Percentiles rank a stretch among this genome's conserved stretches.
phyloP scores from a whole-genome alignment of 169 alveolate species.

The Plasmodium yoelii region DNA sequence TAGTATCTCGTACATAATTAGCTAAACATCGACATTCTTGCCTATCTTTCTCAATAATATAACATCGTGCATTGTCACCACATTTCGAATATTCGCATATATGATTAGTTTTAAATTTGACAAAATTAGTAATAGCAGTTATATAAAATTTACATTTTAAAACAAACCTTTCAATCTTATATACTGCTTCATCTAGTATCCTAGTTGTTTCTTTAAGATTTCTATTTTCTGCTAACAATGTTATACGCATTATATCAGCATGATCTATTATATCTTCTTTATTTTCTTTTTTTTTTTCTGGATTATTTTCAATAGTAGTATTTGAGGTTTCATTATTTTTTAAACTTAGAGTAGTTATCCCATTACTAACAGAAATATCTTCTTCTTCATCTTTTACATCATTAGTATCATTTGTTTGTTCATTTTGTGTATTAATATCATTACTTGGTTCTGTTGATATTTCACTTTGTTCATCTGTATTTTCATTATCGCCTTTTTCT shows the following conservation, averaged over 20 bases:
- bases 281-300: background rate
- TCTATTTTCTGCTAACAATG: conserved; percentile 15
- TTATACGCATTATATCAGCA: conserved; percentile 14
- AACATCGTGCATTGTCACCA: conserved; percentile 74
- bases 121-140: conserved; percentile 25
- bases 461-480: too few species aligned
- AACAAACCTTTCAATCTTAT: conserved; percentile 23
- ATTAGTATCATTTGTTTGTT: background rate
- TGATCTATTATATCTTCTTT: background rate
- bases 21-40: conserved; percentile 70
- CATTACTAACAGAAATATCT: background rate
- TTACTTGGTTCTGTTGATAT: too few species aligned
- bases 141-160: conserved; percentile 31
- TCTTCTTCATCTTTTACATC: background rate
- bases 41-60: conserved; percentile 42
- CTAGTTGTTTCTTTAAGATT: conserved; percentile 37
- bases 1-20: conserved; percentile 43
- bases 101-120: conserved; percentile 31
- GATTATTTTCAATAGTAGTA: too few species aligned
- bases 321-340: too few species aligned
- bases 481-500: too few species aligned
- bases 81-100: conserved; percentile 70
- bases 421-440: background rate
- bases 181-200: conserved; percentile 30
- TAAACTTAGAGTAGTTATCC: too few species aligned